Evolutionary conservation across 176 grass and related monocot genomes (phyloP), one percentile per base, ranked within the genome.

Genomic region (Tuctoria greenei): DNA sequence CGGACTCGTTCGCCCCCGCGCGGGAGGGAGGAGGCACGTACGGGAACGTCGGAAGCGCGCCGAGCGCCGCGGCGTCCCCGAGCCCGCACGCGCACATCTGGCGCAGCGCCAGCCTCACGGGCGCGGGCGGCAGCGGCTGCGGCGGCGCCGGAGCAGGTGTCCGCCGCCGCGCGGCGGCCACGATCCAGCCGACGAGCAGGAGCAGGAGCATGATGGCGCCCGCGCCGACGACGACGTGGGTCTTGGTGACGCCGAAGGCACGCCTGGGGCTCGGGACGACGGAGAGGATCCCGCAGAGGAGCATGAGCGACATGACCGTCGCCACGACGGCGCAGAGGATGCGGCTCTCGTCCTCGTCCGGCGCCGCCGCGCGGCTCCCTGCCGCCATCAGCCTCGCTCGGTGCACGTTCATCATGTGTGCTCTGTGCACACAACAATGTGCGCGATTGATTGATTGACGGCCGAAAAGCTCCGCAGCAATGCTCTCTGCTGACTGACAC

Each of bases 41-140:
- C 45, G 61, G 1, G 75, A 77, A 77, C 61, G 45, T 23, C 34
- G 74, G 74, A 44, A 66, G 44, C 74, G 26, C 8, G 26, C 10
- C 73, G 43, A 36, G 17, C 41, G 13, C 61, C 31, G 45, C 75
- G 0, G 61, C 61, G 75, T 54, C 75, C 0, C 34, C n/a, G 2
- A 77, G 61, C 34, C 75, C 75, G 45, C 75, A 77, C 44, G 61
- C 61, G 61, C 61, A 77, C 0, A 64, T 44, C 27, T 43, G 61
- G 14, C 75, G 55, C 55, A 58, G 55, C 23, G 23, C 55, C 60
- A 76, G 74, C 20, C 60, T 18, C 27, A 47, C 38, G 21, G 72
- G 35, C 38, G 15, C 0, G 15, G 59, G 0, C 24, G 39, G 24
- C 10, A 10, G 23, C 0, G 9, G 8, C 8, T 10, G 40, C 40